Base-by-base conservation (phyloP, 2,329 filamentous ascomycete genomes). In the Pestalotiopsis sp. region DNA sequence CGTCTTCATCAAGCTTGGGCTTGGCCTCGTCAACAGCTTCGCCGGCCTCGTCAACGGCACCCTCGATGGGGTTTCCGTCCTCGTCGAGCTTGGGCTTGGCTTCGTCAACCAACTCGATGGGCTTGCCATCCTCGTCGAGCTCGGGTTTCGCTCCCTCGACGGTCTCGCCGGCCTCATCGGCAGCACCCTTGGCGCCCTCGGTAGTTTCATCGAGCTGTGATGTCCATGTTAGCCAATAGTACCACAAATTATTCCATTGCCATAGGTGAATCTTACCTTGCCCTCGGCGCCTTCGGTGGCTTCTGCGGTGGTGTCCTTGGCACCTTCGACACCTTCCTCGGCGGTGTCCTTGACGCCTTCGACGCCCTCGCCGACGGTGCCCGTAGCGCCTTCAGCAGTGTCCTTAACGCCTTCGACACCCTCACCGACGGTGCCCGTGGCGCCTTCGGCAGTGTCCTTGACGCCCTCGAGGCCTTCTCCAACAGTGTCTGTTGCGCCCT, bases 381-480 rank as follows among this genome's bases (percentile, higher is more conserved):
- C 20, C 20, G 20, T 23, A 23, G 20, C 20, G 20, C 20, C 20
- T 20, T 41, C 56, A 31, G 64, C 64, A 11, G 65, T 45, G 9
- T 64, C 69, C 11, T 71, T 68, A 5, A 52, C 60, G 12, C 52
- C 63, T 23, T 71, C 67, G 4, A 61, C 62, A 14, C 64, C 62
- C 11, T 68, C 31, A 2, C 31, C 31, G 31, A 9, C 31, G 31
- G 31, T 31, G 31, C 31, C 31, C 31, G 31, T 31, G 76, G 71
- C 71, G 13, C 69, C 76, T 27, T 56, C 69, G 9, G 68, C 64
- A 9, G 72, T 72, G 25, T 70, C 72, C 41, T 71, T 71, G 13
- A 72, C 71, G 25, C 69, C 69, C 52, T 76, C 70, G 2, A 70
- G 66, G 13, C 73, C 72, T 7, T 76, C 73, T 12, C 69, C 73